These are phyloP conservation scores for Gossypium aridum DNA, from an alignment of 441 rosid species.

Conservation along the genomic window DNA sequence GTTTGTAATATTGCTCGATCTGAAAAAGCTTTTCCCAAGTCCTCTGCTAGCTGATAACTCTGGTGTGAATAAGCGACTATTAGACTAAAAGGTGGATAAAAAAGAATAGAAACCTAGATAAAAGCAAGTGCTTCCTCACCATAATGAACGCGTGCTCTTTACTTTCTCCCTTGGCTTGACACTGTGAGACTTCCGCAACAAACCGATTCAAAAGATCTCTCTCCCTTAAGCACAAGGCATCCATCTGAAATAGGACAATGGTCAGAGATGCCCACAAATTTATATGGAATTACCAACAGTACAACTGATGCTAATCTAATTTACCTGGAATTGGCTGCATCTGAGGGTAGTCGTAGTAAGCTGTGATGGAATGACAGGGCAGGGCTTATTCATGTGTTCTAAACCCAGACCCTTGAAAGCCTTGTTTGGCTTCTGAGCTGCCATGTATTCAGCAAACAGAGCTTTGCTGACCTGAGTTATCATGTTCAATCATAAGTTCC, in stretches of 20 bases:
- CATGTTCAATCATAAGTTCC: conserved; percentile 2
- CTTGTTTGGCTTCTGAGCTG: conserved; percentile 55
- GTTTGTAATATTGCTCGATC: conserved; percentile 63
- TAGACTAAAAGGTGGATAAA: conserved; percentile 10
- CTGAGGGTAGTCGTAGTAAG: conserved; percentile 64
- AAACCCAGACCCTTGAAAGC: conserved; percentile 71
- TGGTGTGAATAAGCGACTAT: conserved; percentile 19
- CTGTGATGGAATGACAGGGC: conserved; percentile 61
- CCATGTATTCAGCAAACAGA: conserved; percentile 60
- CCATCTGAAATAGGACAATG: conserved; percentile 33
- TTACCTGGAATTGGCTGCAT: conserved; percentile 70
- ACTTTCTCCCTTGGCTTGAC: conserved; percentile 58
- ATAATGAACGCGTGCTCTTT: conserved; percentile 53
- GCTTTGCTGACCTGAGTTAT: conserved; percentile 82
- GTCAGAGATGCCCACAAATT: conserved; percentile 6
- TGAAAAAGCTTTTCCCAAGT: conserved; percentile 83
- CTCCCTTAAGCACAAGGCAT: conserved; percentile 72
- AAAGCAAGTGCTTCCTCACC: conserved; percentile 33
- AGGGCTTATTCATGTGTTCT: conserved; percentile 75
- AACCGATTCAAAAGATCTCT: conserved; percentile 71
- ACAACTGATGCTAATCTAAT: neutral
- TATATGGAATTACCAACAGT: neutral
- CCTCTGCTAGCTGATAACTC: conserved; percentile 83
- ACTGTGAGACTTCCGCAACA: conserved; percentile 53
- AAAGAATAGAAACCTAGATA: neutral